Evolutionary conservation across 2,329 filamentous ascomycete species (phyloP).

Genomic region (Neoscytalidium dimidiatum): DNA sequence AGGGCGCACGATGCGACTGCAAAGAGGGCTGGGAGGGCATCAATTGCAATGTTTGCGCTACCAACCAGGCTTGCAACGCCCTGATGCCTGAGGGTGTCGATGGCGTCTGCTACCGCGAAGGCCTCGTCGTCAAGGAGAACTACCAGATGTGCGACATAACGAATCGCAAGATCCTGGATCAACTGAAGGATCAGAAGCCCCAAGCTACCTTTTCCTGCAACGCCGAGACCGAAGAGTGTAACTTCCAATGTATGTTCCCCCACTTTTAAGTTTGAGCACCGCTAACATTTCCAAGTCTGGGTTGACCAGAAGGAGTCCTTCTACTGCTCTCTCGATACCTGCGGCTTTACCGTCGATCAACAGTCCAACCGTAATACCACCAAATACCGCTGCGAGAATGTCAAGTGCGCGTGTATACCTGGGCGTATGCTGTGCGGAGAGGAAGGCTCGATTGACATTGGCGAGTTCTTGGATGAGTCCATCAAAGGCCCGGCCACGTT

Average conservation of each 20-base stretch:
- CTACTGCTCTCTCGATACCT: slow-evolving; percentile 87
- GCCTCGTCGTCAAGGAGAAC: slow-evolving; percentile 89
- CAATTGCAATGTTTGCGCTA: slow-evolving; percentile 93
- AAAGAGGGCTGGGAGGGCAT: slow-evolving; percentile 94
- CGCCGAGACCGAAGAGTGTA: slow-evolving; percentile 72
- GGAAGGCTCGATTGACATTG: slow-evolving; percentile 86
- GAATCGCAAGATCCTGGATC: slow-evolving; percentile 87
- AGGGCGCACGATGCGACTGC: slow-evolving; percentile 71
- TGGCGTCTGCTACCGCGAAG: slow-evolving; percentile 89
- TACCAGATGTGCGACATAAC: slow-evolving; percentile 98
- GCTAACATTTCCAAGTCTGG: slow-evolving; percentile 68
- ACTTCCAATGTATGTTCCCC: slow-evolving; percentile 79
- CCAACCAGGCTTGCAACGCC: slow-evolving; percentile 79
- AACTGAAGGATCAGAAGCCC: slow-evolving; percentile 80
- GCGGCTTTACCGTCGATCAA: slow-evolving; percentile 70
- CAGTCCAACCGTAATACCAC: slow-evolving; percentile 75
- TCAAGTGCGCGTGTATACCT: slow-evolving; percentile 84
- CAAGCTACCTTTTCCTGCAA: slow-evolving; percentile 95
- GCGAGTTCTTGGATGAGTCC: slow-evolving; percentile 78
- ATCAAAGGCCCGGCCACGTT: slow-evolving; percentile 91
- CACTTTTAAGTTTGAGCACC: not conserved
- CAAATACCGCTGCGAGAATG: slow-evolving; percentile 79
- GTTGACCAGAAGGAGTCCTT: slow-evolving; percentile 93
- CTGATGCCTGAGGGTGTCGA: slow-evolving; percentile 81
- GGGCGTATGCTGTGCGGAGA: slow-evolving; percentile 94